phyloP scores from a whole-genome alignment of 139 green algal species.

The Closterium sp. region DNA sequence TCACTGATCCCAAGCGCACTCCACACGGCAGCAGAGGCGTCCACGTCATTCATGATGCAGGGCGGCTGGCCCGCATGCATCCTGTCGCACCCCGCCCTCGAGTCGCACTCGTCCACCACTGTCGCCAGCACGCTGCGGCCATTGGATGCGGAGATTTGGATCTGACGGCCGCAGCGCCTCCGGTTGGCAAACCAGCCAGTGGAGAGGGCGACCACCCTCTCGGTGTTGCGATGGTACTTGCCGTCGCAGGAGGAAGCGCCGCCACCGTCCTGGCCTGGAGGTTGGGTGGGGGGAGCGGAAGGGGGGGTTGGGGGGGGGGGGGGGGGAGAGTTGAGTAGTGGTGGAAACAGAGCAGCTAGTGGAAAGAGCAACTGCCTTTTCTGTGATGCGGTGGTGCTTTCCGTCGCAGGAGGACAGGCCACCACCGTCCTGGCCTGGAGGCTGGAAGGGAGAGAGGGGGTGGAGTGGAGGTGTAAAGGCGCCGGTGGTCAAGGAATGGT shows the following conservation, averaged over 20 bases:
- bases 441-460: not conserved
- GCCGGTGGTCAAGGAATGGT: too few species aligned
- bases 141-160: not conserved
- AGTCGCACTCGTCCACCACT: not conserved
- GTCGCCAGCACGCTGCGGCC: not conserved
- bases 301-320: too few species aligned
- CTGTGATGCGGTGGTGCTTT: not conserved
- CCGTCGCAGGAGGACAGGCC: not conserved
- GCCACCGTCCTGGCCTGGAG: not conserved
- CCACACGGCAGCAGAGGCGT: not conserved
- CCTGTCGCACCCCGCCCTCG: not conserved
- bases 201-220: not conserved
- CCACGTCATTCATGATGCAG: not conserved
- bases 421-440: not conserved
- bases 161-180: not conserved
- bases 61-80: not conserved
- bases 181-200: not conserved
- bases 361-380: not conserved
- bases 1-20: not conserved
- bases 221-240: not conserved
- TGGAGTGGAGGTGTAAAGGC: too few species aligned
- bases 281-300: not conserved
- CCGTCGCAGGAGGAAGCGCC: not conserved
- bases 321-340: not conserved
- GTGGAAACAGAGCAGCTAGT: not conserved